Conservation (phyloP, 768 basidiomycete species). For the Calocybe cyanea region DNA sequence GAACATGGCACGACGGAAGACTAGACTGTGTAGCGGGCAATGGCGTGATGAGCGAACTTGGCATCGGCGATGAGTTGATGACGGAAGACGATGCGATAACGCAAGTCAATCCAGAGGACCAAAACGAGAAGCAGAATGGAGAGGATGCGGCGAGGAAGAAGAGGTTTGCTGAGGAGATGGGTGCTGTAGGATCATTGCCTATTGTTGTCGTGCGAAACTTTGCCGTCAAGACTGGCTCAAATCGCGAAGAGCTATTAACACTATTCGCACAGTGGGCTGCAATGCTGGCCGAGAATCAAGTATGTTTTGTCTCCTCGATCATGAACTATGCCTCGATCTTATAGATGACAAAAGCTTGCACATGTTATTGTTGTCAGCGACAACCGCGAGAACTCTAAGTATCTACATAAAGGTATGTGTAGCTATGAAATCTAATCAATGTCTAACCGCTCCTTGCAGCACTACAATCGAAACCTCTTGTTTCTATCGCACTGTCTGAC, state of each 20-base stretch:
- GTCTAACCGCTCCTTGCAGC: conserved; percentile 37
- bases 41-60: conserved; percentile 83
- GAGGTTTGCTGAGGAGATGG: conserved; percentile 39
- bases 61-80: conserved; percentile 71
- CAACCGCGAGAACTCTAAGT: conserved; percentile 82
- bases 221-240: conserved; percentile 48
- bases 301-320: conserved; percentile 19
- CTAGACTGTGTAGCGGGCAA: conserved; percentile 83
- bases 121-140: conserved; percentile 15
- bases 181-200: conserved; percentile 63
- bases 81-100: conserved; percentile 18
- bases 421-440: not conserved
- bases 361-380: conserved; percentile 92
- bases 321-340: not conserved
- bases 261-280: conserved; percentile 86
- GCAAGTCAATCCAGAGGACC: not conserved
- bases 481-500: conserved; percentile 75
- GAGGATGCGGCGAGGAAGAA: conserved; percentile 22
- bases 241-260: conserved; percentile 67
- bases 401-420: conserved; percentile 68
- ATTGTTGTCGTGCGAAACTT: conserved; percentile 87
- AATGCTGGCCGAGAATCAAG: conserved; percentile 74
- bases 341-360: conserved; percentile 55
- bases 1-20: conserved; percentile 83
- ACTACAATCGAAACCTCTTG: conserved; percentile 79